Base-by-base conservation (phyloP, 441 rosid genomes). In the Adansonia grandidieri region DNA sequence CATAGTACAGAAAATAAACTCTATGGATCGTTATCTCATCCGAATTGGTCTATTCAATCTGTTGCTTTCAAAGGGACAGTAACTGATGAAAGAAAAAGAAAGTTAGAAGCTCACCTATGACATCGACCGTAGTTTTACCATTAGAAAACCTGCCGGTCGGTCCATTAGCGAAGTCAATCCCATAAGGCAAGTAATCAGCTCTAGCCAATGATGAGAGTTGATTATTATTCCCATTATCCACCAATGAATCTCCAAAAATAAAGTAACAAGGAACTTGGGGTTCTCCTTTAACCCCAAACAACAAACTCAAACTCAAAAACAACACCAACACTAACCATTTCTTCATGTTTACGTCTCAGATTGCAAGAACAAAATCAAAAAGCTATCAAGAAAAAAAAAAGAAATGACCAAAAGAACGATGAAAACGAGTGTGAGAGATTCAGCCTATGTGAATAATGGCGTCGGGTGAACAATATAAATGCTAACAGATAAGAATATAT, bases 251-350 rank as follows among this genome's bases (percentile, higher is more conserved):
- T 63, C 94, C 94, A 73, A 90, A 90, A 56, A 89, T 73, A 68
- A 89, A 90, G 85, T 85, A 89, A 72, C 94, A 87, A 45, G 94
- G 94, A 54, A 82, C 92, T 72, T 90, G 94, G 0, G 89, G 89
- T 24, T 72, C 84, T 20, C 82, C 85, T 47, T 42, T 76, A 40
- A 51, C 78, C 19, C 80, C 84, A 63, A 54, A 57, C 15, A 77
- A 9, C n/a, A 61, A 74, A n/a, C 62, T 60, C 60, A 50, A 58
- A 57, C 61, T 60, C 80, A 82, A 77, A 62, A 71, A 22, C 77
- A 81, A 64, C 66, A 78, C 67, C 74, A 81, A 69, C 79, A 76
- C 65, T 71, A 77, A 80, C 77, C 82, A 78, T 80, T 84, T 79
- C 85, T 79, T 89, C 90, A 88, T 87, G 0, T 67, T 8, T 20